Percentiles rank a stretch among this genome's conserved stretches.
phyloP scores from a whole-genome alignment of 805 yeast species.

The Yarrowia osloensis region DNA sequence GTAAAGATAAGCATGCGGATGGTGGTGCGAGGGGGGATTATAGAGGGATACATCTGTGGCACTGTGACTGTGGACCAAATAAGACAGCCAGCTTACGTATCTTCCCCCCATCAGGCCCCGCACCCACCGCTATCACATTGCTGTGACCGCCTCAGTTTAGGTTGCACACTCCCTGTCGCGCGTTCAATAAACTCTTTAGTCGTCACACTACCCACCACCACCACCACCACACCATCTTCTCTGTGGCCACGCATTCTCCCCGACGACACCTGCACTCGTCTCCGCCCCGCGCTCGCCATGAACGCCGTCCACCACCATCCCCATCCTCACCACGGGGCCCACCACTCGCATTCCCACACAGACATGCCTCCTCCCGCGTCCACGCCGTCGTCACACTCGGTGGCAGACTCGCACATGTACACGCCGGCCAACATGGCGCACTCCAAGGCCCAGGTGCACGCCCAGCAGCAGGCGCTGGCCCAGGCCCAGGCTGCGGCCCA shows the following conservation, averaged over 20 bases:
- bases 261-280: neutral
- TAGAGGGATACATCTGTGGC: too few relatives aligned
- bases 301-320: constrained; percentile 26
- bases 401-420: neutral
- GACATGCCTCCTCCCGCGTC: constrained; percentile 20
- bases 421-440: constrained; percentile 4
- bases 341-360: constrained; percentile 13
- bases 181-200: constrained; percentile 16
- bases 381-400: neutral
- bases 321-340: constrained; percentile 9
- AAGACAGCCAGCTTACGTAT: too few relatives aligned
- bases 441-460: constrained; percentile 30
- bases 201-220: constrained; percentile 15
- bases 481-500: constrained; percentile 29
- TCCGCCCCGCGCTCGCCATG: neutral
- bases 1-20: neutral
- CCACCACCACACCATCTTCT: neutral
- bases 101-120: too few relatives aligned
- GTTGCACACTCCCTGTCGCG: constrained; percentile 20
- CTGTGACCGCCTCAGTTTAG: neutral
- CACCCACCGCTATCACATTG: too few relatives aligned
- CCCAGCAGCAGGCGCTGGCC: constrained; percentile 26
- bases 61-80: too few relatives aligned
- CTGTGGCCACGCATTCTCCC: neutral
- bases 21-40: neutral